Conservation (phyloP, 495 filamentous ascomycete genomes). For the Amorphotheca resinae region DNA sequence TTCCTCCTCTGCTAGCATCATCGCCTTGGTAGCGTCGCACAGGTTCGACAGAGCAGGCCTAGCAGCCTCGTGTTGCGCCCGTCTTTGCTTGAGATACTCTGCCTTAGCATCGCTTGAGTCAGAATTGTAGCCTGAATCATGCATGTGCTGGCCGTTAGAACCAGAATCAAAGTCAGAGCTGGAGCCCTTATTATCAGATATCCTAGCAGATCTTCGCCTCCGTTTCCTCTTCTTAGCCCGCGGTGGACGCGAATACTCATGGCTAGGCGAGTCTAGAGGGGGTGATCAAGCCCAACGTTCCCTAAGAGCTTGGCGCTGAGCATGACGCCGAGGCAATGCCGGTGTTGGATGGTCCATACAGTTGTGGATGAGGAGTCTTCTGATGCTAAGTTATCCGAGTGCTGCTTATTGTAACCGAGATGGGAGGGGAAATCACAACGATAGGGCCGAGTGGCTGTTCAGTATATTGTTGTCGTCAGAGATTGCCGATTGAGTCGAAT, state of each 20-base stretch:
- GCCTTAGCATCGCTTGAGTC: not conserved
- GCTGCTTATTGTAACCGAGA: not conserved
- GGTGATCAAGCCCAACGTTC: constrained; percentile 2
- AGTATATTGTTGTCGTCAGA: not conserved
- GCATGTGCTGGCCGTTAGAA: not conserved
- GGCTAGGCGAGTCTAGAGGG: not conserved
- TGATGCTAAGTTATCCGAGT: not conserved
- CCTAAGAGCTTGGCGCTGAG: constrained; percentile 6
- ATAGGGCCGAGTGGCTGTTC: not conserved
- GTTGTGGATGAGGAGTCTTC: not conserved
- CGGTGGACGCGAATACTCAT: constrained; percentile 1
- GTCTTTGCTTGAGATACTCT: not conserved
- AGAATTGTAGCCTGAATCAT: constrained; percentile 7
- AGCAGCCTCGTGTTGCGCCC: not conserved
- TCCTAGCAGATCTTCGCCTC: not conserved
- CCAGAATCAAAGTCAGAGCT: constrained; percentile 2
- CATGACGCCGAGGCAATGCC: constrained; percentile 6
- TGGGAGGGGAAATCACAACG: not conserved
- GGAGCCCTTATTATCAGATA: not conserved
- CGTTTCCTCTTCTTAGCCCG: constrained; percentile 1
- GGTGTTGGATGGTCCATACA: not conserved
- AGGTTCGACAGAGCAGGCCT: constrained; percentile 2
- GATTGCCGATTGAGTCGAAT: constrained; percentile 1
- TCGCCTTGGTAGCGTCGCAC: not conserved
- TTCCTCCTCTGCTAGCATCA: constrained; percentile 3